Conservation (phyloP, 306 rosid genomes). For the Vigna reflexopilosa region DNA sequence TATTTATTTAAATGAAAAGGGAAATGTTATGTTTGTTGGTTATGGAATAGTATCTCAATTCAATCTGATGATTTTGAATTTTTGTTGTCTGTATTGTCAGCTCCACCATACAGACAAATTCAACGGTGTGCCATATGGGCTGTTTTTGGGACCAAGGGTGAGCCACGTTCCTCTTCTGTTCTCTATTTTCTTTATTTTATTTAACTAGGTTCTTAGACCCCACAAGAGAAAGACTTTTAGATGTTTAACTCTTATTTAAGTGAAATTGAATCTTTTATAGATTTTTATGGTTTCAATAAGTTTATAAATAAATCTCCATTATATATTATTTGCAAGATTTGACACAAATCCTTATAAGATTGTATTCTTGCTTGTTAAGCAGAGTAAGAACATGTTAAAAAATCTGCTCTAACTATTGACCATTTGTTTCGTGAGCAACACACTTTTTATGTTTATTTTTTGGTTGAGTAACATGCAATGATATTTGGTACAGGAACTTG, state of each 20-base stretch:
- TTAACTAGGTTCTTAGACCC: background rate
- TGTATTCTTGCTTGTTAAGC: background rate
- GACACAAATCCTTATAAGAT: background rate
- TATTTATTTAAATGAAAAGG: background rate
- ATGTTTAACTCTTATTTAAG: background rate
- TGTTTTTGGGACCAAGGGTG: conserved; percentile 94
- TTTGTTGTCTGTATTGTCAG: conserved; percentile 56
- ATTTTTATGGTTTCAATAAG: background rate
- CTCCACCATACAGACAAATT: conserved; percentile 94
- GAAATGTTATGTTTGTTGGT: background rate
- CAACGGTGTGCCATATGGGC: conserved; percentile 91
- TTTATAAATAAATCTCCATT: background rate
- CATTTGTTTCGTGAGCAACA: too few species aligned
- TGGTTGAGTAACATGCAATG: too few species aligned
- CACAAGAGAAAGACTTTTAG: background rate
- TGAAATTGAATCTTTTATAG: background rate
- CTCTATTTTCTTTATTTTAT: background rate
- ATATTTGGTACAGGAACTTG: conserved; percentile 71
- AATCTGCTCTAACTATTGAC: background rate
- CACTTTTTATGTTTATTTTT: too few species aligned
- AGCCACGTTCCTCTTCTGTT: conserved; percentile 20
- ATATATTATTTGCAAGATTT: background rate
- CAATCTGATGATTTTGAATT: conserved; percentile 27
- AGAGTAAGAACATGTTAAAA: background rate
- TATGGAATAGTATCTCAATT: conserved; percentile 14